Evolutionary conservation across 1,284 basidiomycete genomes (phyloP), one percentile per base, ranked within the genome.

Genomic region (Cryptococcus sp.): DNA sequence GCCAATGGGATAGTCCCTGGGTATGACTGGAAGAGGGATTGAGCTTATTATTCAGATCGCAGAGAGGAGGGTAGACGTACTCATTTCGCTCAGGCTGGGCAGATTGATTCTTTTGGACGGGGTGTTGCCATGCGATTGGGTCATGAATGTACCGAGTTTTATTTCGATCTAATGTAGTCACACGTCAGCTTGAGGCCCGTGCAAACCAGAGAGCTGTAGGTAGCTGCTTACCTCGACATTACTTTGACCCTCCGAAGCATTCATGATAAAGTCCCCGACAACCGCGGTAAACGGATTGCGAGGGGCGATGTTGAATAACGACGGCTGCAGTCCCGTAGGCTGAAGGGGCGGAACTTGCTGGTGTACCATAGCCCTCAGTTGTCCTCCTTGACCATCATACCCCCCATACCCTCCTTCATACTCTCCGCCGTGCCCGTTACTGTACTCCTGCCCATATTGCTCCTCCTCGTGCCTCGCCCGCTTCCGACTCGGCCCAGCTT

Each of bases 211-310:
- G 13, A 3, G 13, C 12, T 44, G 9, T 36, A 48, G n/a, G 40
- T 18, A 43, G 38, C 23, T n/a, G 37, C 80, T 55, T 56, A 81
- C 80, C 75, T 83, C 82, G 59, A 84, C 72, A 61, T 82, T 73
- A 3, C 71, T 60, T 53, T 69, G 61, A 1, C 76, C 78, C 3
- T 67, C 65, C 18, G 77, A 75, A 37, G 71, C 65, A 2, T 66
- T 61, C 75, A 80, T 76, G 42, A 98, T 81, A 78, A 92, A 98
- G 75, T 97, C 91, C 23, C 90, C 93, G 46, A 98, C 83, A 66
- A 90, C 87, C 68, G 84, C 84, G 59, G 93, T 91, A 72, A 98
- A 94, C 72, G 97, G 94, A 77, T 98, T 94, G 40, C 93, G 79
- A 2, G 95, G 93, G 68, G 94, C 90, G 49, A 94, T 86, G 55